Evolutionary conservation across 2,329 filamentous ascomycete species (phyloP).

Genomic region (Arthrobotrys iridis): DNA sequence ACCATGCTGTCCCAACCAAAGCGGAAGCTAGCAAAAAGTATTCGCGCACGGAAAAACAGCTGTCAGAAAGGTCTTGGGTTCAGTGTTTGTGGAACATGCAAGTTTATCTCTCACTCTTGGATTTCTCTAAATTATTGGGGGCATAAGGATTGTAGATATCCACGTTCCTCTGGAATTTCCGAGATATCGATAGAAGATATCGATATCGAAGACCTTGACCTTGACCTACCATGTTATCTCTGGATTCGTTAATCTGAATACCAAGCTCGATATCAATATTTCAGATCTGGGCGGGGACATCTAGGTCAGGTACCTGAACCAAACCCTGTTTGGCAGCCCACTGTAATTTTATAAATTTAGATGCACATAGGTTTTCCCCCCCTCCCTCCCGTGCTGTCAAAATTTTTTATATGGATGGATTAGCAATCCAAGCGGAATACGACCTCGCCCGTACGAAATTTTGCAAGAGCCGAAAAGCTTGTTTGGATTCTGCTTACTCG

Average conservation of each 20-base stretch:
- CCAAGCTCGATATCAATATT: conserved; percentile 36
- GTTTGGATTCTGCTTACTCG: conserved; percentile 45
- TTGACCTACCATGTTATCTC: conserved; percentile 10
- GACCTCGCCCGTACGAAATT: conserved; percentile 4
- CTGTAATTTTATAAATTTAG: conserved; percentile 5
- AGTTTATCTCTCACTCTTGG: not conserved
- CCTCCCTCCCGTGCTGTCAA: not conserved
- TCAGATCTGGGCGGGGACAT: conserved; percentile 30
- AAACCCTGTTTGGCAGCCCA: conserved; percentile 40
- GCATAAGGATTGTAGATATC: not conserved
- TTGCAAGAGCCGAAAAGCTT: conserved; percentile 18
- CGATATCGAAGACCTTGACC: conserved; percentile 1
- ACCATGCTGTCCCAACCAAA: conserved; percentile 5
- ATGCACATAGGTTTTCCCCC: not conserved
- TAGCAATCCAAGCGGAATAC: conserved; percentile 47
- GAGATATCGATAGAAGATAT: conserved; percentile 1
- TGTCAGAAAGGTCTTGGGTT: not conserved
- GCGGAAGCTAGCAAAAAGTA: conserved; percentile 18
- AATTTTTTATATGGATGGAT: conserved; percentile 11
- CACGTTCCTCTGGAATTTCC: not conserved
- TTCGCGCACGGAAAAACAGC: conserved; percentile 19
- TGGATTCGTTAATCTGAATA: conserved; percentile 48
- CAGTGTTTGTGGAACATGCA: conserved; percentile 6
- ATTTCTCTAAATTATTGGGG: too few relatives aligned
- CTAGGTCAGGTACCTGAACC: conserved; percentile 49